Evolutionary conservation across 148 eudicot genomes (phyloP), one percentile per base, ranked within the genome.

Genomic region (Pouteria glomerata): DNA sequence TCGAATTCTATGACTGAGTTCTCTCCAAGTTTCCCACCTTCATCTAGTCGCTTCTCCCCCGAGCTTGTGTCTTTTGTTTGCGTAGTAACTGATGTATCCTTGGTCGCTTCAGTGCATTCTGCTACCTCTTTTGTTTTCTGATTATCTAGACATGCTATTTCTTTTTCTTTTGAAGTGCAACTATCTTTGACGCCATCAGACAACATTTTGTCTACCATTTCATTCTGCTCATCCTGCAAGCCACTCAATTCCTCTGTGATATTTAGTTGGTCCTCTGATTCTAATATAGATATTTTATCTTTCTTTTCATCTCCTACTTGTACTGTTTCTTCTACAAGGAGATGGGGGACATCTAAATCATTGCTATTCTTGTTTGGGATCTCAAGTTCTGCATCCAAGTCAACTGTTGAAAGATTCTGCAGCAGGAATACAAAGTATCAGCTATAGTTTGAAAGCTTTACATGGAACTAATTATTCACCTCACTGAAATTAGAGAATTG

Each of bases 361-460:
- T 8, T 39, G 44, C 5, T 39, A 3, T 39, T 39, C 4, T 4
- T 39, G 4, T 39, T 39, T 39, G 44, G 44, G 44, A 39, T 39
- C 44, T 3, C 44, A 39, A 39, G 5, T 8, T 8, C 44, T 39
- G 4, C 44, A 8, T 39, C 44, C 44, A 39, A 8, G 8, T 39
- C 5, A 39, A 39, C 44, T 39, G n/a, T n/a, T n/a, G n/a, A n/a
- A n/a, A 23, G 24, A 62, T n/a, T 60, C 75, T 72, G 75, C 68
- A 72, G 37, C n/a, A 71, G 42, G 29, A 58, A n/a, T n/a, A n/a
- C 1, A 58, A 23, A 71, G 2, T 18, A 58, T 57, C 51, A 41
- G 64, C 14, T 24, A 11, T 55, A 39, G 19, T 41, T 58, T 41
- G 18, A 14, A 18, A 16, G 1, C 64, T 41, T 57, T 11, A 12